A percentile compares a stretch with the other conserved stretches of the same genome.
These are phyloP conservation scores for Ambrosiella cleistominuta DNA, from an alignment of 2,329 filamentous ascomycete genomes.

Conservation along the genomic window DNA sequence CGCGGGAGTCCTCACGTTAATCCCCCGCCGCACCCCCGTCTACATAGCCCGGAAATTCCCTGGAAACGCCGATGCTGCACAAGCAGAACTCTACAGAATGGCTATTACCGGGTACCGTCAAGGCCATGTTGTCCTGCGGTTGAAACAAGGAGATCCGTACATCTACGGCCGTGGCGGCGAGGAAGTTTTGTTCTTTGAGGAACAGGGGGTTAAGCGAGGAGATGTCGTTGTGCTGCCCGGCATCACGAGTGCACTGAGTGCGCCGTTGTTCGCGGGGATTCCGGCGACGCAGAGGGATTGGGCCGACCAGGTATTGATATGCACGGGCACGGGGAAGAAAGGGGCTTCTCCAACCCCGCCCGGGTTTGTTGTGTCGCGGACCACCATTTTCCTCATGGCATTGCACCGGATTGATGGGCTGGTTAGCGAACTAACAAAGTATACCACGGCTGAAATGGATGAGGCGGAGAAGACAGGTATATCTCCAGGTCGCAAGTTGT, in stretches of 20 bases:
- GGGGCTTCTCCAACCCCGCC: conserved; percentile 70
- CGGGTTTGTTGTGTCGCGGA: conserved; percentile 56
- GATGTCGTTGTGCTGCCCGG: conserved; percentile 61
- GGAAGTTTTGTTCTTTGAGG: conserved; percentile 70
- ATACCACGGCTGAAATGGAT: conserved; percentile 18
- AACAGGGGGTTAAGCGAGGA: conserved; percentile 44
- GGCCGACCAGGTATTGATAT: conserved; percentile 85
- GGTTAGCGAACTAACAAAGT: conserved; percentile 48
- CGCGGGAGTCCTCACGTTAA: conserved; percentile 66
- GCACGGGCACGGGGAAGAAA: conserved; percentile 87
- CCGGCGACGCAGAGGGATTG: conserved; percentile 79
- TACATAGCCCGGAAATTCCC: conserved; percentile 95
- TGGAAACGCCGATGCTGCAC: conserved; percentile 84
- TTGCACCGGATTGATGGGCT: conserved; percentile 67
- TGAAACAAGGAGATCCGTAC: conserved; percentile 96
- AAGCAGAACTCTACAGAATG: conserved; percentile 69
- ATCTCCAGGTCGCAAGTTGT: conserved; percentile 25
- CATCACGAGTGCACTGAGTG: conserved; percentile 73
- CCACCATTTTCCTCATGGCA: conserved; percentile 89
- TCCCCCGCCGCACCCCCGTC: conserved; percentile 75
- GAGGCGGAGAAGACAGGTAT: conserved; percentile 16
- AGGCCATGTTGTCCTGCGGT: conserved; percentile 66
- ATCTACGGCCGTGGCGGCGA: conserved; percentile 91
- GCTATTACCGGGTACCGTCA: conserved; percentile 47
- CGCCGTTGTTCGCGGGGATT: conserved; percentile 74